A percentile compares a stretch with the other conserved stretches of the same genome.
phyloP scores from a whole-genome alignment of 83 land plant genomes.

The Thuja plicata region DNA sequence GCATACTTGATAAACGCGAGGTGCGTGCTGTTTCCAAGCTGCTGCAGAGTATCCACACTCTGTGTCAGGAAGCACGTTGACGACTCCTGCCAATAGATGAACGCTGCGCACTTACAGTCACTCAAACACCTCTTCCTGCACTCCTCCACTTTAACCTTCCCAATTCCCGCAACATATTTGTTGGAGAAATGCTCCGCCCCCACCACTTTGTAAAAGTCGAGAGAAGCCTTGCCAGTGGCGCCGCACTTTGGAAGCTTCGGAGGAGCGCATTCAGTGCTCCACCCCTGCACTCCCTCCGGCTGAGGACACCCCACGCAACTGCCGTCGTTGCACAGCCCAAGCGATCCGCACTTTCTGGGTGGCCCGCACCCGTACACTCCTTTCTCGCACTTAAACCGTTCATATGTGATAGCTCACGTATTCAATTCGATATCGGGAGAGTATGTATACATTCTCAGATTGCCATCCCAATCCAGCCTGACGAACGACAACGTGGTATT shows the following conservation, averaged over 20 bases:
- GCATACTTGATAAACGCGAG: no score
- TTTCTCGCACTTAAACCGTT: slow-evolving; percentile 19
- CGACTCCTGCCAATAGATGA: no score
- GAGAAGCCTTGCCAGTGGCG: background rate
- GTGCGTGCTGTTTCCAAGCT: no score
- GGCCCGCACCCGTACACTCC: slow-evolving; percentile 21
- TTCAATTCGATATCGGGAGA: slow-evolving; percentile 19
- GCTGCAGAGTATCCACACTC: no score
- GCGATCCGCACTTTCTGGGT: slow-evolving; percentile 30
- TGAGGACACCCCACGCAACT: slow-evolving; percentile 36
- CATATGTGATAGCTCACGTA: slow-evolving; percentile 34
- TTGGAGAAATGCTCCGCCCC: slow-evolving; percentile 34
- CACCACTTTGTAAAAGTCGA: slow-evolving; percentile 24
- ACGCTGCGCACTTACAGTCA: no score
- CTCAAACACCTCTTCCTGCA: background rate
- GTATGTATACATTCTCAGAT: slow-evolving; percentile 35
- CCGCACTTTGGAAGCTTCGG: slow-evolving; percentile 6
- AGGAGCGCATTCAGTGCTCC: slow-evolving; percentile 19
- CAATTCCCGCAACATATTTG: slow-evolving; percentile 16
- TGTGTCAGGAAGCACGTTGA: no score
- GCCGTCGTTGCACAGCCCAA: slow-evolving; percentile 26
- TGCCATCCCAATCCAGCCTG: slow-evolving; percentile 39
- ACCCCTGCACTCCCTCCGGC: slow-evolving; percentile 18
- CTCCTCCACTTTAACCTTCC: background rate
- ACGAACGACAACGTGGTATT: slow-evolving; percentile 32